Base-by-base conservation (phyloP, 1,139 yeast genomes). In the Magnusiomyces sp. region DNA sequence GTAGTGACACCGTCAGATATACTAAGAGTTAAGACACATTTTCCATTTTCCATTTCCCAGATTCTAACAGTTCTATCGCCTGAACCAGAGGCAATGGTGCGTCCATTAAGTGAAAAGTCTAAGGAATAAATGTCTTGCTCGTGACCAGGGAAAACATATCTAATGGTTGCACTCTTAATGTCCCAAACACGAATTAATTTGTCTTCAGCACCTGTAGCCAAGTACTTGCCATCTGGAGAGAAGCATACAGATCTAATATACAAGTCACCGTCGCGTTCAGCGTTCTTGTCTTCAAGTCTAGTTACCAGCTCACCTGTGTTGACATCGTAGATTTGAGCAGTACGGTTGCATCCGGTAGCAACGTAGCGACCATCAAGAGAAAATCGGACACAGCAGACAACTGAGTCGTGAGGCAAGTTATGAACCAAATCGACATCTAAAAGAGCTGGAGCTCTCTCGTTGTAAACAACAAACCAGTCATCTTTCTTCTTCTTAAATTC, bases 121-220 rank as follows among this genome's bases (percentile, higher is more conserved):
- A 92, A 76, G 6, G 97, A 90, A 70, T 92, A 92, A 60, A 92
- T 90, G 70, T 92, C 98, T 71, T 92, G 98, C 68, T 90, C 97
- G 66, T 92, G 98, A 49, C 98, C 98, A 57, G 85, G 79, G 68
- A 92, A 79, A 55, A 88, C 81, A 72, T 88, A 87, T 55, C 87
- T 83, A 62, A 92, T 87, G 63, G 92, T 81, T 69, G 90, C 81
- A 40, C 94, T 80, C 49, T 85, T 78, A 66, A 92, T 80, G 67
- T 92, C 97, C 98, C 98, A 92, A 63, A 92, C 90, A 68, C 98
- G 80, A 61, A 92, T 92, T 64, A 88, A 81, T 69, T 88, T 89
- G 71, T 92, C 98, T 71, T 92, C 98, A 41, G 97, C 97, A 64
- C 98, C 98, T 16, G 97, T 92, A 34, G 97, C 97, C 62, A 92